phyloP scores from a whole-genome alignment of 768 basidiomycete species.

The Phanerochaete sordida region DNA sequence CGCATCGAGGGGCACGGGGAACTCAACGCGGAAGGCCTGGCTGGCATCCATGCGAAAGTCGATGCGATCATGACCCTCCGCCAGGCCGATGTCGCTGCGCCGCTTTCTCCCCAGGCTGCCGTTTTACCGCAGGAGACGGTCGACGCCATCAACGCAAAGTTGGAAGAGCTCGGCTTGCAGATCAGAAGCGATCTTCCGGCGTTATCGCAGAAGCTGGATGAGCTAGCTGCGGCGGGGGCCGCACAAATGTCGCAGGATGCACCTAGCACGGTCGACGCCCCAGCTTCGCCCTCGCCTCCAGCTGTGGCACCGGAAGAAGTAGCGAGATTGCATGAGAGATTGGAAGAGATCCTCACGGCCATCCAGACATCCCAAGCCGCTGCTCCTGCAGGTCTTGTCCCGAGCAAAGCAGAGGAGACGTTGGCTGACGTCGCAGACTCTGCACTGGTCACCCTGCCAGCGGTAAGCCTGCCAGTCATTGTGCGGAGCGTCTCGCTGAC shows the following conservation, averaged over 20 bases:
- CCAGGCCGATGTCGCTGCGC: not conserved
- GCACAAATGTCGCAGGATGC: not conserved
- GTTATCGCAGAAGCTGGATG: constrained; percentile 17
- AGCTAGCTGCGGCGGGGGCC: constrained; percentile 4
- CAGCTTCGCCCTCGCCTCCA: not conserved
- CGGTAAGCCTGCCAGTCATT: not conserved
- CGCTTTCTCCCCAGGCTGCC: not conserved
- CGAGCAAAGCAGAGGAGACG: not conserved
- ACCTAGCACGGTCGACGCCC: not conserved
- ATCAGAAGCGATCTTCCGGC: constrained; percentile 29
- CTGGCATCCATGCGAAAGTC: constrained; percentile 21
- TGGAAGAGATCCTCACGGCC: constrained; percentile 33
- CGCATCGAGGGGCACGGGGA: constrained; percentile 12
- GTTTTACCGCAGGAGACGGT: constrained; percentile 6
- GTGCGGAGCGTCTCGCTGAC: not conserved
- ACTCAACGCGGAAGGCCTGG: constrained; percentile 13
- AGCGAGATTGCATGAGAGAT: constrained; percentile 31
- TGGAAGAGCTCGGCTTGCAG: constrained; percentile 38
- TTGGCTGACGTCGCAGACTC: not conserved
- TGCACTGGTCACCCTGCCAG: not conserved
- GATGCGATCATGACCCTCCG: constrained; percentile 18
- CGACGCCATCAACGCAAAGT: constrained; percentile 26
- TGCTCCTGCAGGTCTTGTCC: too few relatives aligned
- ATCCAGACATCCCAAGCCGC: constrained; percentile 12
- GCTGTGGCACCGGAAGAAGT: constrained; percentile 16